Base-by-base conservation (phyloP, 805 yeast genomes). In the Maudiozyma saulgeensis region DNA sequence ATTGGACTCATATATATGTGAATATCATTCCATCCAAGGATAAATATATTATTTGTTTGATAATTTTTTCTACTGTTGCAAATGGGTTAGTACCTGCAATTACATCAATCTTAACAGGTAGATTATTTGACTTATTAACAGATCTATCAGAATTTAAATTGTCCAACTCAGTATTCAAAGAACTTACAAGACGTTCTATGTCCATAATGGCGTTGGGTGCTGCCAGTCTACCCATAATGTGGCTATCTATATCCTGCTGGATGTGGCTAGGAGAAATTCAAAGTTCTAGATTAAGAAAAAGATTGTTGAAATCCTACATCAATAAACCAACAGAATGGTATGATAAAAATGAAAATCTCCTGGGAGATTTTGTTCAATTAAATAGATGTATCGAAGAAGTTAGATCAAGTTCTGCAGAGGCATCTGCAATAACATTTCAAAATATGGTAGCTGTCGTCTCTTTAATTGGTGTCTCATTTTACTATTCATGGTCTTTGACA, bases 401-500 rank as follows among this genome's bases (percentile, higher is more conserved):
- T 43, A 69, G 93, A 60, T 66, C 77, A 0, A 86, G 89, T 1
- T 71, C 79, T 4, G 79, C 91, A 2, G 90, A 84, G 59, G 77
- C 82, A 3, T 60, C 81, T 16, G 88, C 85, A 0, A 56, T 81
- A 19, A 58, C 82, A 1, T 59, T 79, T 12, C 81, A 81, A 54
- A 74, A 80, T 8, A 40, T 72, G 1, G 76, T 80, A 0, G 74
- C 88, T 0, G 68, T 80, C 0, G 47, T 78, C 4, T 78, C 84
- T 0, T 66, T 84, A 11, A 60, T 83, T 1, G 73, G 78, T 1
- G 78, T 85, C 0, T 81, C 96, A 1, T 76, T 93, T 61, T 75
- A 76, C 52, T 82, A 80, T 52, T 86, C 95, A 2, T 91, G 97
- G 97, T 75, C 86, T 3, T 72, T 93, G 11, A 86, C 97, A 0